Percentiles rank a stretch among this genome's conserved stretches.
These are phyloP conservation scores for Lactarius psammicola DNA, from an alignment of 768 basidiomycete species.

Conservation along the genomic window DNA sequence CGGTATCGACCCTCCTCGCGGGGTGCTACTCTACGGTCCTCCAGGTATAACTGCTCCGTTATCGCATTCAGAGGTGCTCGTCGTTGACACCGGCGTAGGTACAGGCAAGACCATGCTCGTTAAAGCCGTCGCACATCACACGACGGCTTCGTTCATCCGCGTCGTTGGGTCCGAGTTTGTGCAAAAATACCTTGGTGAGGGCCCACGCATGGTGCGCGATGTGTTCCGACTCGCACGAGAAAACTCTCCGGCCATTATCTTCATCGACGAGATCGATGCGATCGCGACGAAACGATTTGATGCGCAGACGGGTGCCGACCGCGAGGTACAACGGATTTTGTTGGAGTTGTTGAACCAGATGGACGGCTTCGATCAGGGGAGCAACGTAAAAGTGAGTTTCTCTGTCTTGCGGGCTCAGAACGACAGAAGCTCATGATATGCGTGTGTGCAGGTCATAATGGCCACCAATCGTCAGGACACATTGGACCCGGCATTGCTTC, in stretches of 20 bases:
- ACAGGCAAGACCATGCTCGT: conserved; percentile 99
- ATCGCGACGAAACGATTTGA: conserved; percentile 99
- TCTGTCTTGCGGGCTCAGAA: background rate
- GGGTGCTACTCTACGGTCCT: conserved; percentile 94
- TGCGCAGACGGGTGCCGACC: conserved; percentile 97
- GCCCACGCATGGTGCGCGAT: conserved; percentile 99
- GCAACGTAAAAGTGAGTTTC: conserved; percentile 86
- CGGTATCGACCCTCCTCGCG: conserved; percentile 97
- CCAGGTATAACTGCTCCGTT: conserved; percentile 56
- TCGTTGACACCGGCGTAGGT: conserved; percentile 45
- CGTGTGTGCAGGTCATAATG: conserved; percentile 86
- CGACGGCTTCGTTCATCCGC: conserved; percentile 95
- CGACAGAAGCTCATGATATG: background rate
- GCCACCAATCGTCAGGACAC: conserved; percentile 99
- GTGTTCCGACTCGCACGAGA: conserved; percentile 97
- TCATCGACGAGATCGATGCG: conserved; percentile 98
- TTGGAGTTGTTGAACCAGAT: conserved; percentile 97
- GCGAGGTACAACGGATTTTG: conserved; percentile 97
- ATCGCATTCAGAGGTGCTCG: background rate
- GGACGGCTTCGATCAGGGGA: conserved; percentile 99
- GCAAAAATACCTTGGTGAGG: conserved; percentile 99
- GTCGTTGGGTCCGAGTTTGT: conserved; percentile 99
- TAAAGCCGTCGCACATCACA: conserved; percentile 98
- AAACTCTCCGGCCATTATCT: conserved; percentile 97
- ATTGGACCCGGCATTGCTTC: conserved; percentile 93